Base-by-base conservation (phyloP, 805 yeast genomes). In the Tetrapisispora namnaoensis region DNA sequence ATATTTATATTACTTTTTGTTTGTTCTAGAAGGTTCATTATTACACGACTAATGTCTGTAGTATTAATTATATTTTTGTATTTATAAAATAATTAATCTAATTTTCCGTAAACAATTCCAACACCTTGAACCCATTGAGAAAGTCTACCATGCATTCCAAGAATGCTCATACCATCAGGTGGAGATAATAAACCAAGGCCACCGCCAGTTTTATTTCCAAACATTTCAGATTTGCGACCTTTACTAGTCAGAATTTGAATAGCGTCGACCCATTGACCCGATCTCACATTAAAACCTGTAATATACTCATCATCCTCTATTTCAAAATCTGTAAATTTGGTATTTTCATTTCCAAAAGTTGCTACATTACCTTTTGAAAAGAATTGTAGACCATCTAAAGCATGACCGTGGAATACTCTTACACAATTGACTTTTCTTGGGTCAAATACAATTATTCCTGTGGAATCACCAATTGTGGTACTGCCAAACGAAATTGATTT, bases 221-320 rank as follows among this genome's bases (percentile, higher is more conserved):
- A 76, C 73, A 78, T 66, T 2, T 72, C 73, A 37, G 83, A 76
- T 2, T 70, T 57, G 51, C 80, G 70, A 1, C 83, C 83, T 4
- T 61, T 61, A 49, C 69, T 70, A 2, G 95, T 85, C 20, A 80
- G 72, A 34, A 93, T 69, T 61, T 86, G 93, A 22, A 87, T 69
- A 1, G 84, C 96, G 70, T 93, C 98, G 4, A 93, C 71, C 97
- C 98, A 91, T 2, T 74, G 80, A 11, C 98, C 98, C 40, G 80
- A 72, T 53, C 95, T 73, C 43, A 88, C 68, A 40, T 75, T 71
- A 48, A 90, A 69, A 22, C 82, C 83, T 2, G 71, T 62, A 8
- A 91, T 69, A 11, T 54, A 51, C 60, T 91, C 96, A 44, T 79
- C 86, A 0, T 62, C 63, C 2, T 69, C 68, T 14, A 88, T 57